These are phyloP conservation scores for Mycena olivaceomarginata DNA, from an alignment of 768 basidiomycete species.

Conservation along the genomic window DNA sequence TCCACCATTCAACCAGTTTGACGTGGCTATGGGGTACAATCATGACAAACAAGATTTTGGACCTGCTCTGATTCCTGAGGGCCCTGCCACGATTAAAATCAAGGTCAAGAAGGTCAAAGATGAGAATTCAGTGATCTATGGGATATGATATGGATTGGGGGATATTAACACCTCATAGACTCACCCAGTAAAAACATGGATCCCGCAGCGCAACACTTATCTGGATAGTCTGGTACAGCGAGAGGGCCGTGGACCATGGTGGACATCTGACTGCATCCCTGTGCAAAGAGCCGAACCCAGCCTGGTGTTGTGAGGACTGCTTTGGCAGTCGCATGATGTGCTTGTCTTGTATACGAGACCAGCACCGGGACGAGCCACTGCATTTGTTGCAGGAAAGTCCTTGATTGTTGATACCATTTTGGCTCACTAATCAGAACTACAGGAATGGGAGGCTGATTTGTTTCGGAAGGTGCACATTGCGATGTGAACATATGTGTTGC, in stretches of 20 bases:
- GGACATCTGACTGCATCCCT: slow-evolving; percentile 15
- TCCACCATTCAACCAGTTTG: too few relatives aligned
- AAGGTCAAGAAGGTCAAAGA: neutral
- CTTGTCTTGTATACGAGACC: slow-evolving; percentile 33
- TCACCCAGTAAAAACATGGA: neutral
- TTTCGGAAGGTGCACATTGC: too few relatives aligned
- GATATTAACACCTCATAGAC: neutral
- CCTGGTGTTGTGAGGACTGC: slow-evolving; percentile 43
- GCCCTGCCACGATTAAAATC: neutral
- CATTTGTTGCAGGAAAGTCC: slow-evolving; percentile 46
- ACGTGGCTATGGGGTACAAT: too few relatives aligned
- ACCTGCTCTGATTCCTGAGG: too few relatives aligned
- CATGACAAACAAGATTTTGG: too few relatives aligned
- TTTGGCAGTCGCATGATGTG: slow-evolving; percentile 34
- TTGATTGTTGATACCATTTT: neutral
- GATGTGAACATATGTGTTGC: too few relatives aligned
- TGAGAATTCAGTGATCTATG: neutral
- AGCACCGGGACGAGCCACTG: slow-evolving; percentile 38
- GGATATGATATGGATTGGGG: neutral
- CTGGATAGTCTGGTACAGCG: slow-evolving; percentile 36
- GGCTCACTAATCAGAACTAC: neutral
- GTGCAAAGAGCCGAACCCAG: neutral
- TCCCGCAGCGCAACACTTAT: slow-evolving; percentile 23
- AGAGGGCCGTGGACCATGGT: slow-evolving; percentile 44
- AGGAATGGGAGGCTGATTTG: slow-evolving; percentile 45